Base-by-base conservation (phyloP, 2,329 filamentous ascomycete genomes). In the Monilinia fructigena region DNA sequence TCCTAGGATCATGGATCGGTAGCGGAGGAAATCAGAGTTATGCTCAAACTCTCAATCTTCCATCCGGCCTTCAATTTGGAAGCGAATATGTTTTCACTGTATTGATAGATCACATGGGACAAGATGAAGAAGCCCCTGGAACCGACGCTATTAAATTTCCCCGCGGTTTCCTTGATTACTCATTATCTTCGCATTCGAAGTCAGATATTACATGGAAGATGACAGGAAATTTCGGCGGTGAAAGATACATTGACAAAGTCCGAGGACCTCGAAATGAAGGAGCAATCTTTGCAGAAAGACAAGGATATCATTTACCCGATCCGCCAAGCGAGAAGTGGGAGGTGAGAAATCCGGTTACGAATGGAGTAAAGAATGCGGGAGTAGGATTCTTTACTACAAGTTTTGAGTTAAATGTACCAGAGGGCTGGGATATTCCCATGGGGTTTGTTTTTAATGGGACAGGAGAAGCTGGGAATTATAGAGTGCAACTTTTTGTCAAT, bases 401-500 rank as follows among this genome's bases (percentile, higher is more conserved):
- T 2, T 80, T 90, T 69, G 76, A 79, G 7, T 80, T 90, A 10
- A 74, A 85, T 65, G 71, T 89, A 0, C 86, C 86, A 0, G 68
- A 75, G 0, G 78, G 79, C 45, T 88, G 85, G 76, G 87, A 90
- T 69, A 82, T 89, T 7, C 87, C 87, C 0, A 72, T 90, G 2
- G 80, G 81, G 0, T 87, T 90, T 70, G 79, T 79, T 1, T 88
- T 90, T 74, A 79, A 80, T 47, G 81, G 81, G 66, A 77, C 76
- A 0, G 72, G 68, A n/a, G 74, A 67, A n/a, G 70, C 64, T 50
- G 71, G 68, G 38, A 76, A 79, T 8, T 89, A 89, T 70, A 81
- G 89, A 26, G 85, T 81, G 1, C 83, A 89, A 72, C 77, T 93
- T 12, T 93, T 84, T 72, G 86, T 93, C 53, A 93, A 93, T 72